Evolutionary conservation across 228 moss, liverwort and hornwort species (phyloP).

Genomic region (Sphagnum magellanicum): DNA sequence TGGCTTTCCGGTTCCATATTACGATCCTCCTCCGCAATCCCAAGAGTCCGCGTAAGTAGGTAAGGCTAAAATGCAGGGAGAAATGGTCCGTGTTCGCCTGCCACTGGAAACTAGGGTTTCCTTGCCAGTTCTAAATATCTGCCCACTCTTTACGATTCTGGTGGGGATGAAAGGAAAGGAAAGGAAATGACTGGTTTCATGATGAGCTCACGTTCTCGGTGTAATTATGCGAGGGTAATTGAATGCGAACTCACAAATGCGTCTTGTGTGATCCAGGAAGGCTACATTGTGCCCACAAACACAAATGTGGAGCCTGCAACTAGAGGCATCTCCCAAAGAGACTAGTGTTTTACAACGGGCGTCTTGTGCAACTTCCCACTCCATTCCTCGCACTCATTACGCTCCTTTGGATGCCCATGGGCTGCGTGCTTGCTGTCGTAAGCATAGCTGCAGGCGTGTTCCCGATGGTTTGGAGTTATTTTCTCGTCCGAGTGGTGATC

Average conservation of each 20-base stretch:
- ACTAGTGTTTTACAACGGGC: slow-evolving; percentile 39
- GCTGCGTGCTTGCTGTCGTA: slow-evolving; percentile 29
- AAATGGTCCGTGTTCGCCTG: background rate
- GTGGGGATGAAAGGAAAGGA: no score
- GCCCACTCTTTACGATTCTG: no score
- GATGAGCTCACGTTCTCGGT: no score
- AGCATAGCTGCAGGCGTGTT: slow-evolving; percentile 29
- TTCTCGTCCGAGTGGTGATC: slow-evolving; percentile 28
- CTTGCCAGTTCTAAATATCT: no score
- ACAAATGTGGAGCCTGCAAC: slow-evolving; percentile 14
- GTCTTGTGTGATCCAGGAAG: slow-evolving; percentile 23
- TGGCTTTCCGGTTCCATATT: background rate
- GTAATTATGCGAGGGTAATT: background rate
- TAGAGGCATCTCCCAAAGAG: slow-evolving; percentile 23
- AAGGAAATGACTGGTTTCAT: no score
- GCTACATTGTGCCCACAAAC: slow-evolving; percentile 29
- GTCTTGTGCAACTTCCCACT: slow-evolving; percentile 33
- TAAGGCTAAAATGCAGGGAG: background rate
- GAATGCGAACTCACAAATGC: background rate
- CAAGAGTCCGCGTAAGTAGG: background rate
- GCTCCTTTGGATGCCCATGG: slow-evolving; percentile 35
- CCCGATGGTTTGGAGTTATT: slow-evolving; percentile 17
- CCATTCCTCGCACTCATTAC: slow-evolving; percentile 24
- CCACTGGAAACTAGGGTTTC: background rate
- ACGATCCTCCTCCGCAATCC: background rate